phyloP scores from a whole-genome alignment of 129 eudicot genomes.

The Tagetes erecta region DNA sequence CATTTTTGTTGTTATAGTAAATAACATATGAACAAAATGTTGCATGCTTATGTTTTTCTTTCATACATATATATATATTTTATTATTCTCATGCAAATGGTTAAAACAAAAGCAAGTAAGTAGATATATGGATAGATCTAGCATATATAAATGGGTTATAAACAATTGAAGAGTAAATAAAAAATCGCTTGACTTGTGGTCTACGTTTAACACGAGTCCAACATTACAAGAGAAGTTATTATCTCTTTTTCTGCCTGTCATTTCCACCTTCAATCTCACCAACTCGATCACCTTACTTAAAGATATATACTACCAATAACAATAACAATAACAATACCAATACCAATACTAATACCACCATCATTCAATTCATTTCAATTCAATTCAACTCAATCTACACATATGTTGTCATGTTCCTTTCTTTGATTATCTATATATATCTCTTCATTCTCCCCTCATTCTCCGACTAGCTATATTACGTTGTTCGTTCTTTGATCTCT shows the following conservation, averaged over 20 bases:
- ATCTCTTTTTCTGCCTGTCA: constrained; percentile 37
- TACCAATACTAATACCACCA: constrained; percentile 24
- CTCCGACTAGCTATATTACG: too few species aligned
- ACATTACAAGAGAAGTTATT: constrained; percentile 41
- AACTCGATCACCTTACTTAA: constrained; percentile 12
- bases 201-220: constrained; percentile 34
- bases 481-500: too few species aligned
- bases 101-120: too few species aligned
- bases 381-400: not conserved
- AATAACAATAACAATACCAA: not conserved
- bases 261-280: constrained; percentile 10
- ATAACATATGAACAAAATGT: not conserved
- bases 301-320: constrained; percentile 26
- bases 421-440: not conserved
- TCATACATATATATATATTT: not conserved
- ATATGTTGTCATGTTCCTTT: constrained; percentile 30
- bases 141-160: not conserved
- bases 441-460: constrained; percentile 16
- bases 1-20: not conserved
- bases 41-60: not conserved
- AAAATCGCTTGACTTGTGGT: constrained; percentile 42
- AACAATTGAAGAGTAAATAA: not conserved
- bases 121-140: not conserved
- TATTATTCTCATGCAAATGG: not conserved
- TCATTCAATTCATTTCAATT: not conserved